Percentiles rank a stretch among this genome's conserved stretches.
Conservation (phyloP, 2,329 filamentous ascomycete genomes). For the Xylariaceae sp. region DNA sequence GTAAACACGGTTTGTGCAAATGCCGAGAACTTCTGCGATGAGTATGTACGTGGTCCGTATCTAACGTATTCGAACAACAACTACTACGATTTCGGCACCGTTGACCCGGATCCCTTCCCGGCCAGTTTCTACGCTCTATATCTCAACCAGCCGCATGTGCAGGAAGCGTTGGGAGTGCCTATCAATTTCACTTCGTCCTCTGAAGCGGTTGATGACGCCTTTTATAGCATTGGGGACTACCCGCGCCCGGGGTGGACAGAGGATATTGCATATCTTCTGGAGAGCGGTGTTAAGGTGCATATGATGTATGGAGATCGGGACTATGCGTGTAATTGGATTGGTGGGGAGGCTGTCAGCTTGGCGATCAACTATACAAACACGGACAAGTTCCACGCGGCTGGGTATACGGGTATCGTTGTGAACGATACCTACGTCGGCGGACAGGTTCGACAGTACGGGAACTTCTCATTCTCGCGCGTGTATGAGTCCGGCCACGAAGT, state of each 20-base stretch:
- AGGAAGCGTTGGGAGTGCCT: conserved; percentile 54
- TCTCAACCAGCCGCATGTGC: conserved; percentile 54
- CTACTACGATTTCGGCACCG: conserved; percentile 55
- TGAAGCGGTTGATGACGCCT: conserved; percentile 41
- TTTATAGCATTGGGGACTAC: conserved; percentile 34
- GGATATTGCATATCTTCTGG: conserved; percentile 50
- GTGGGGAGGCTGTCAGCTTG: conserved; percentile 49
- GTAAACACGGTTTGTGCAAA: conserved; percentile 41
- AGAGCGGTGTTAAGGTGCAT: conserved; percentile 53
- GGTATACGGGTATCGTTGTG: conserved; percentile 61
- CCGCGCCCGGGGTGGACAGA: conserved; percentile 35
- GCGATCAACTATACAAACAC: conserved; percentile 42
- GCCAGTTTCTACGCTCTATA: conserved; percentile 50
- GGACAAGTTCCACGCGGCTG: conserved; percentile 47
- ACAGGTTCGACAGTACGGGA: conserved; percentile 65
- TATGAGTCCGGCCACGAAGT: conserved; percentile 57
- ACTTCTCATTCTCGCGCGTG: conserved; percentile 57
- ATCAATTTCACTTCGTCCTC: conserved; percentile 52
- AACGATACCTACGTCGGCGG: conserved; percentile 61
- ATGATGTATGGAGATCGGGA: conserved; percentile 57
- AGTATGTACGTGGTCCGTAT: conserved; percentile 22
- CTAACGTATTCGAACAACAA: conserved; percentile 37
- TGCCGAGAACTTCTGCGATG: conserved; percentile 25
- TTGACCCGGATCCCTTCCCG: conserved; percentile 49
- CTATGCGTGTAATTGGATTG: conserved; percentile 55